These are phyloP conservation scores for Lachancea lanzarotensis DNA, from an alignment of 805 yeast species.

Conservation along the genomic window DNA sequence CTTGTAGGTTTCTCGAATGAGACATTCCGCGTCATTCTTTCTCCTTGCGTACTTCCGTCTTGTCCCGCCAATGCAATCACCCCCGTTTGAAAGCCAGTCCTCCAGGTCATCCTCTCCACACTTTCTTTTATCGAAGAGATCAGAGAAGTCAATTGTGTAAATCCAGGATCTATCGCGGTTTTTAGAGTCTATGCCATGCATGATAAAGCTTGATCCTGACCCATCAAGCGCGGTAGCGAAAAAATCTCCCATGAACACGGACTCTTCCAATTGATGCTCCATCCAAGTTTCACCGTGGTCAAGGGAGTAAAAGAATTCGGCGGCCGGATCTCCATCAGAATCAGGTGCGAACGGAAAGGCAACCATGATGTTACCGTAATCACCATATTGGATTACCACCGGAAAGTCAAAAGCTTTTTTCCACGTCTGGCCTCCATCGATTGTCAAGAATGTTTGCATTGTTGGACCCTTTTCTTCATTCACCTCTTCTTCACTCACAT, in stretches of 20 bases:
- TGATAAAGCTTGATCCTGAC: constrained; percentile 51
- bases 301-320: constrained; percentile 46
- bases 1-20: constrained; percentile 32
- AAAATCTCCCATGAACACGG: constrained; percentile 38
- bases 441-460: constrained; percentile 51
- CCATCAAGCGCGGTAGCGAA: constrained; percentile 61
- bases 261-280: constrained; percentile 39
- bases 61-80: constrained; percentile 61
- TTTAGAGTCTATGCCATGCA: constrained; percentile 37
- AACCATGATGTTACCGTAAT: constrained; percentile 66
- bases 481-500: constrained; percentile 11
- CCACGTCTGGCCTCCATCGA: constrained; percentile 81
- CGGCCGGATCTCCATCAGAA: constrained; percentile 31
- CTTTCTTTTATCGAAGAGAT: constrained; percentile 42
- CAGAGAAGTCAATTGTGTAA: constrained; percentile 46
- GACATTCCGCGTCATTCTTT: constrained; percentile 57
- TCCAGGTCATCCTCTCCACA: constrained; percentile 55
- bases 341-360: constrained; percentile 44
- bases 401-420: constrained; percentile 45
- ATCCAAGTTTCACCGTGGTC: constrained; percentile 73
- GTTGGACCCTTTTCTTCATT: constrained; percentile 9
- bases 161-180: constrained; percentile 9
- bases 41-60: constrained; percentile 58
- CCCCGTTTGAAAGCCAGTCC: constrained; percentile 40
- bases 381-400: constrained; percentile 57